Base-by-base conservation (phyloP, 2,329 filamentous ascomycete species). In the Cordyceps farinosa region DNA sequence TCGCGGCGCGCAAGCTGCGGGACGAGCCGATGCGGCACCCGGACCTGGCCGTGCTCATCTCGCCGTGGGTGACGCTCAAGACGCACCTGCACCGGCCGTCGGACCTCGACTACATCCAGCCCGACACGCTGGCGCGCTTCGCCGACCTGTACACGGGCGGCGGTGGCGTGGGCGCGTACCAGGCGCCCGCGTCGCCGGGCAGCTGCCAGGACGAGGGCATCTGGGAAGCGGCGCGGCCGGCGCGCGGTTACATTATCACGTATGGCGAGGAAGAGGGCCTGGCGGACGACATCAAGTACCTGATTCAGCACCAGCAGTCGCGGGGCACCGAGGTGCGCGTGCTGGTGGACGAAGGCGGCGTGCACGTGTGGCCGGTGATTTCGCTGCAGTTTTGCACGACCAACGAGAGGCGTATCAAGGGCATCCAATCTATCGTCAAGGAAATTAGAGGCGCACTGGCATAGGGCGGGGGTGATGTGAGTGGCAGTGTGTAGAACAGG, bases 341-440 rank as follows among this genome's bases (percentile, higher is more conserved):
- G 62, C 79, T 84, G 69, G 84, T 86, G 70, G 86, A 90, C 67
- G 76, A 80, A 34, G 88, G 85, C 15, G 87, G 86, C 3, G 87
- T 95, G 64, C 91, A 96, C 74, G 91, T 88, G 11, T 96, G 91
- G 92, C 90, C 91, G 0, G 88, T 96, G 27, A 89, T 88, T 10
- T 80, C 80, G 53, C 69, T 86, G n/a, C 85, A 86, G 69, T 72
- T 87, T 34, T 80, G 82, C 51, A 77, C 75, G 53, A 78, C 78
- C 32, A 70, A 72, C n/a, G 75, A 80, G 40, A 76, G 80, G 69
- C 80, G 86, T 62, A 72, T 84, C 61, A 79, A 79, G 65, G 85
- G 86, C 3, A 70, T 89, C 66, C 75, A 75, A 67, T 71, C 75
- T 69, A 72, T 77, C 64, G 73, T 75, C 45, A 70, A 69, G 34